Evolutionary conservation across 208 protist species (phyloP).

Genomic region (Leishmania amazonensis): DNA sequence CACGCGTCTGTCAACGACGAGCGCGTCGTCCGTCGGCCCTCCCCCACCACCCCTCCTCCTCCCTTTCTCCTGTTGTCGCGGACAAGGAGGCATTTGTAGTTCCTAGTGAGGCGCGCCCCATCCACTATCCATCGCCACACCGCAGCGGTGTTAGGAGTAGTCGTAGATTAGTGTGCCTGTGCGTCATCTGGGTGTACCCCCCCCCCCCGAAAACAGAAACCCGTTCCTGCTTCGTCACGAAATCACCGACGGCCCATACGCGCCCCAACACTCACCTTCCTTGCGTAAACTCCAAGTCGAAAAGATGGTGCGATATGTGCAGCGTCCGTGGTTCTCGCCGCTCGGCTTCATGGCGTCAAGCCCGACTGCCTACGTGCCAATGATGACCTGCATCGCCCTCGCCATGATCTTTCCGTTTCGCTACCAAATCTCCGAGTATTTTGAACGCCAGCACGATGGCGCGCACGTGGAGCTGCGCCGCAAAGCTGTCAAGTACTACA

Average conservation of each 20-base stretch:
- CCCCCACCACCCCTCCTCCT: too few relatives aligned
- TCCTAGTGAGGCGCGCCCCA: not conserved
- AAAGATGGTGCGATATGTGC: conserved; percentile 84
- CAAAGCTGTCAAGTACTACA: conserved; percentile 86
- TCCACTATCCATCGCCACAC: not conserved
- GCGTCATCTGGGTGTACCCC: not conserved
- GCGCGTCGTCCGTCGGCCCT: too few relatives aligned
- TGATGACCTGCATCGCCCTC: conserved; percentile 44
- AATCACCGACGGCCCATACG: not conserved
- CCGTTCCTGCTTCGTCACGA: not conserved
- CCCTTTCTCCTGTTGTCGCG: not conserved
- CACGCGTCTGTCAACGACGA: too few relatives aligned
- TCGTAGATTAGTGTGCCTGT: not conserved
- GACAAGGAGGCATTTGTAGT: not conserved
- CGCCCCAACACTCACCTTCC: not conserved
- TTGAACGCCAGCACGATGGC: conserved; percentile 79
- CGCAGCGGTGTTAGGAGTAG: not conserved
- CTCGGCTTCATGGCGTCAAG: conserved; percentile 82
- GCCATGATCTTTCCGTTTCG: conserved; percentile 64
- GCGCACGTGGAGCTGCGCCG: conserved; percentile 76
- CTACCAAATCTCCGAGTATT: conserved; percentile 87
- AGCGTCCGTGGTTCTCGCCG: conserved; percentile 86
- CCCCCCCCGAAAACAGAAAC: not conserved
- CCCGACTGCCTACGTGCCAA: conserved; percentile 60
- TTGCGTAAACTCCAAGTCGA: not conserved